Base-by-base conservation (phyloP, 2,329 filamentous ascomycete genomes). In the Penicillium sumatraense region DNA sequence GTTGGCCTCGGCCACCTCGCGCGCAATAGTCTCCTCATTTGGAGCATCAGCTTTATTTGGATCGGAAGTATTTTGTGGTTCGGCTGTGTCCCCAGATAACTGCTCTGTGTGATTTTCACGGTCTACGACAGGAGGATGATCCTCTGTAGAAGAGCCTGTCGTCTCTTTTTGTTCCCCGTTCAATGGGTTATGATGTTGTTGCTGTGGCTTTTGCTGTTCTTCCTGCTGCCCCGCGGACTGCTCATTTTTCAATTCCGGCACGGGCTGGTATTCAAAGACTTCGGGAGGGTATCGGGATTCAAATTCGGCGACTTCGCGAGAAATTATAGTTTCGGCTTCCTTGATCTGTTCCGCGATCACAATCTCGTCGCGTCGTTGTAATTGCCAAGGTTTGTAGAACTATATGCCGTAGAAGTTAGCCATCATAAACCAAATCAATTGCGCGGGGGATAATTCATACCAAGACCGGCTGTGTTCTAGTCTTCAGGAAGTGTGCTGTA, bases 331-430 rank as follows among this genome's bases (percentile, higher is more conserved):
- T 70, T 91, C 83, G 14, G 83, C 84, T 49, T 88, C 84, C 44
- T 82, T 79, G 24, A 91, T 80, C 72, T 96, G 93, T 4, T 82
- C 78, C 42, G 87, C 82, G 68, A 97, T 90, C 10, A 74, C 80
- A 5, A 86, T 83, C 72, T 93, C 85, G 71, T 97, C 89, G 41
- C 84, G 81, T 5, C 78, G 72, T 27, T 85, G 86, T 53, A 90
- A 80, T 64, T 91, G 86, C 88, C 89, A 96, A 0, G 93, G 93
- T 42, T 88, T 87, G 73, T 95, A 97, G 72, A 89, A 93, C 91
- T 96, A 61, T 11, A 38, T 8, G 52, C 11, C 18, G 14, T 3
- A 26, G 13, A 18, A 61, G 65, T 73, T 62, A 70, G 56, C 23
- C 16, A 36, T 20, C 23, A 14, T 3, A 14, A n/a, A 7, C 33